Conservation (phyloP, 768 basidiomycete species). For the Serendipita vermifera region DNA sequence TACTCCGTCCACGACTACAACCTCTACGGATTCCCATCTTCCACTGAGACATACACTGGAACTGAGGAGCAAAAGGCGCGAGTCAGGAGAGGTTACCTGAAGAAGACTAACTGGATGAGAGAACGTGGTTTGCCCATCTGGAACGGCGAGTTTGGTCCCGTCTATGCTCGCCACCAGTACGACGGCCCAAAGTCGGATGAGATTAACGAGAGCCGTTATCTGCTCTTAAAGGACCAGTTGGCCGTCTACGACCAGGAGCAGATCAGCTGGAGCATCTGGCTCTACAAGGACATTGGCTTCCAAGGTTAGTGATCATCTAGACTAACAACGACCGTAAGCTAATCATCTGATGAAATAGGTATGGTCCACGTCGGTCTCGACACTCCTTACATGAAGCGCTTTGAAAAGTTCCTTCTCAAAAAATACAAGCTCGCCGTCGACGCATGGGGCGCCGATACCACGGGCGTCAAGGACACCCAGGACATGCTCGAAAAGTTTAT, state of each 20-base stretch:
- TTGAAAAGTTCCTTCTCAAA: conserved; percentile 27
- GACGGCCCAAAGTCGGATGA: conserved; percentile 44
- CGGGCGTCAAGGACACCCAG: conserved; percentile 22
- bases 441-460: conserved; percentile 28
- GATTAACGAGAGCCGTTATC: conserved; percentile 54
- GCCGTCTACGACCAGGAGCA: conserved; percentile 22
- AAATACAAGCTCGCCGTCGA: conserved; percentile 31
- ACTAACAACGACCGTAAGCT: too few species aligned
- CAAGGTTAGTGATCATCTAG: too few species aligned
- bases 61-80: conserved; percentile 22
- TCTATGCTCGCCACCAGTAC: conserved; percentile 52
- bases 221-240: conserved; percentile 60
- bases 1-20: conserved; percentile 74
- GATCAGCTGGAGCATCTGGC: conserved; percentile 69
- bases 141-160: conserved; percentile 83
- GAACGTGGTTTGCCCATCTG: conserved; percentile 49
- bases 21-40: background rate
- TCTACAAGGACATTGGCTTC: conserved; percentile 44
- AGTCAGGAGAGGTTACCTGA: conserved; percentile 47
- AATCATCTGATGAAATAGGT: conserved; percentile 16
- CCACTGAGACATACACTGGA: background rate
- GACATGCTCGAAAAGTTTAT: conserved; percentile 25
- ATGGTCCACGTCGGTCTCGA: conserved; percentile 29
- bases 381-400: conserved; percentile 29
- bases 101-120: conserved; percentile 71